Evolutionary conservation across 2,329 filamentous ascomycete genomes (phyloP).

Genomic region (Calonectria multiphialidica): DNA sequence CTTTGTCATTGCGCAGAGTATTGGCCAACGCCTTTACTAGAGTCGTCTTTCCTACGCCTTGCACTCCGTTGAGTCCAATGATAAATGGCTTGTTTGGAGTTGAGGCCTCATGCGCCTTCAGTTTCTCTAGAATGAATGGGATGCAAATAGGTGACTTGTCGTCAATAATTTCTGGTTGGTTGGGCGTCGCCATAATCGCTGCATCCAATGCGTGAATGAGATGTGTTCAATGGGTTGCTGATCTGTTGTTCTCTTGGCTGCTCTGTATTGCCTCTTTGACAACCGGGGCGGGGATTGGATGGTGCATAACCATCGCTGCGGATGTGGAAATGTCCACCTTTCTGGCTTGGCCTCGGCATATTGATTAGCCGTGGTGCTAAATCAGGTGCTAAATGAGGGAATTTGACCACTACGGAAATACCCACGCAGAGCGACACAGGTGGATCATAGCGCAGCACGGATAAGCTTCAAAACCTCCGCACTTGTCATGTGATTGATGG

Average conservation of each 20-base stretch:
- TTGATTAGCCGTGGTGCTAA: not conserved
- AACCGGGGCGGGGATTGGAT: not conserved
- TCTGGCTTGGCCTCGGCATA: not conserved
- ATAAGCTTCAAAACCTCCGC: not conserved
- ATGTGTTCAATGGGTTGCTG: not conserved
- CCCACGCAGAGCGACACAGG: not conserved
- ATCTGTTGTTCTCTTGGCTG: not conserved
- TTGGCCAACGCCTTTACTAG: not conserved
- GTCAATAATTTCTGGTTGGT: not conserved
- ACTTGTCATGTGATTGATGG: not conserved
- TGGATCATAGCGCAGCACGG: not conserved
- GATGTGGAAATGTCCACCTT: not conserved
- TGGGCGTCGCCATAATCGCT: not conserved
- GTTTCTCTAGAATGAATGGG: not conserved
- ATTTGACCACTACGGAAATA: not conserved
- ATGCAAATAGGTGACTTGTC: conserved; percentile 1
- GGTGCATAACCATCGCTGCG: not conserved
- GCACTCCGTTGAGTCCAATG: not conserved
- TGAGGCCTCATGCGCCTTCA: not conserved
- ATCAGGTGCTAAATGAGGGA: not conserved
- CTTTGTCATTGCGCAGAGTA: not conserved
- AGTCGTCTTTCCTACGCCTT: not conserved
- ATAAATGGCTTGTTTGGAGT: not conserved
- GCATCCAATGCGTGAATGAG: not conserved
- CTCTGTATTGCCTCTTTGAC: not conserved